Conservation (phyloP, 345 rosid genomes). For the Eucalyptus tenuipes region DNA sequence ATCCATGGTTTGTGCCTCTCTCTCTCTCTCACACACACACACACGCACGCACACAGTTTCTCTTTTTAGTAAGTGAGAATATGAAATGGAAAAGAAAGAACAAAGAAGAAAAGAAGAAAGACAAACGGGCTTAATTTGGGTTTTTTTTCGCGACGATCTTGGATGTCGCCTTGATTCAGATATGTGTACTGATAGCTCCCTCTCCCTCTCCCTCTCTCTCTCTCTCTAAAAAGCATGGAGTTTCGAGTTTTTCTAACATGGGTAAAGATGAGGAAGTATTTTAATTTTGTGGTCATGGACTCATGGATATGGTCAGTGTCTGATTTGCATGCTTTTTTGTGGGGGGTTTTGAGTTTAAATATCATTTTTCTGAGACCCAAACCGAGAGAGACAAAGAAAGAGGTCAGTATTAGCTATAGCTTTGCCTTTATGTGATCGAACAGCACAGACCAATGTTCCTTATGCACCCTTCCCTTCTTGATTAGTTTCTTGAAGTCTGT, state of each 20-base stretch:
- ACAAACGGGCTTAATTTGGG: not conserved
- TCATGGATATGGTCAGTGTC: not conserved
- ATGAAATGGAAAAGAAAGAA: not conserved
- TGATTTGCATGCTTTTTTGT: not conserved
- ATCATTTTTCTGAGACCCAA: conserved; percentile 21
- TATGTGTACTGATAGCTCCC: not conserved
- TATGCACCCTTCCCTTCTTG: conserved; percentile 17
- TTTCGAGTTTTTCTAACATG: not conserved
- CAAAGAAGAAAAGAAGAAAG: not conserved
- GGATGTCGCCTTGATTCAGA: not conserved
- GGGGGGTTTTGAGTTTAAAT: conserved; percentile 3
- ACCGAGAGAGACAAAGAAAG: not conserved
- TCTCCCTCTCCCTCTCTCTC: not conserved
- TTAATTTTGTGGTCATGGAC: not conserved
- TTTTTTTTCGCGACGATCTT: not conserved
- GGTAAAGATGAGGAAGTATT: not conserved
- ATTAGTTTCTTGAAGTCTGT: conserved; percentile 46
- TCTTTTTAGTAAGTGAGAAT: not conserved
- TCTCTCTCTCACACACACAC: conserved; percentile 8
- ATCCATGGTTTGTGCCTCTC: not conserved
- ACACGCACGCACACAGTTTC: not conserved
- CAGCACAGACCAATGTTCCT: conserved; percentile 62
- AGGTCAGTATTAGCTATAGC: conserved; percentile 14
- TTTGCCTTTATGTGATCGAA: conserved; percentile 16
- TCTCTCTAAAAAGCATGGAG: not conserved